A percentile compares a stretch with the other conserved stretches of the same genome.
Conservation (phyloP, 1,284 basidiomycete species). For the Lentinus polychrous region DNA sequence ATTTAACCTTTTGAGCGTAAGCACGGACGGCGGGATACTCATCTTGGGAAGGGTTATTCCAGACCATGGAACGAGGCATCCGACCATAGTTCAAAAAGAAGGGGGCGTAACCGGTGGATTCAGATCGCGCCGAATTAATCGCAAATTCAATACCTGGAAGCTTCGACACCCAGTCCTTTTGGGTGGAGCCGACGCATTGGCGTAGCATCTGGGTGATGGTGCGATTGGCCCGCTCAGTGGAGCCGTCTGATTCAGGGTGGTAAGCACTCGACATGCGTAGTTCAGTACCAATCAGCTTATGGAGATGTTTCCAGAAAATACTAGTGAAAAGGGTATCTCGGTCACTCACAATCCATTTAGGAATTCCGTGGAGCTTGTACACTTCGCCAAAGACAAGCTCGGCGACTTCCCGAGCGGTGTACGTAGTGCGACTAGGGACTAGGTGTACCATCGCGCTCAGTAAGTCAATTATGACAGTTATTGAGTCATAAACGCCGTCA, state of each 20-base stretch:
- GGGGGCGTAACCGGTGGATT: slow-evolving; percentile 27
- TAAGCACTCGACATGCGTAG: slow-evolving; percentile 35
- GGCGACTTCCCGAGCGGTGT: slow-evolving; percentile 29
- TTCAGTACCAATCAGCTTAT: slow-evolving; percentile 27
- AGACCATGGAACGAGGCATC: slow-evolving; percentile 25
- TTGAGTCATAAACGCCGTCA: slow-evolving; percentile 23
- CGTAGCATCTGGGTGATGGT: slow-evolving; percentile 33
- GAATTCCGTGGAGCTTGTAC: slow-evolving; percentile 35
- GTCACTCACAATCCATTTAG: slow-evolving; percentile 33
- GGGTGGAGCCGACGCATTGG: slow-evolving; percentile 23
- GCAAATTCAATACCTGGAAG: slow-evolving; percentile 33
- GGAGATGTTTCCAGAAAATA: slow-evolving; percentile 34
- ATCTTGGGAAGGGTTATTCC: slow-evolving; percentile 20
- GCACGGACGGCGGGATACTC: slow-evolving; percentile 15
- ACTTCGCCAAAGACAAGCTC: slow-evolving; percentile 32
- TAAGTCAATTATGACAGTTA: slow-evolving; percentile 28
- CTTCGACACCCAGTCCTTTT: slow-evolving; percentile 31
- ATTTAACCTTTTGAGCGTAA: slow-evolving; percentile 14
- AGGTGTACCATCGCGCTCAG: slow-evolving; percentile 28
- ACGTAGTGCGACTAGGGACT: slow-evolving; percentile 23
- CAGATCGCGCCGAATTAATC: slow-evolving; percentile 24
- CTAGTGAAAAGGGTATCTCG: slow-evolving; percentile 36
- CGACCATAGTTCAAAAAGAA: slow-evolving; percentile 31
- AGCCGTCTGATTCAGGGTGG: slow-evolving; percentile 38
- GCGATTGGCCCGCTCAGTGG: slow-evolving; percentile 32